Percentiles rank a stretch among this genome's conserved stretches.
Conservation (phyloP, 139 green algal species). For the Desmodesmus armatus region DNA sequence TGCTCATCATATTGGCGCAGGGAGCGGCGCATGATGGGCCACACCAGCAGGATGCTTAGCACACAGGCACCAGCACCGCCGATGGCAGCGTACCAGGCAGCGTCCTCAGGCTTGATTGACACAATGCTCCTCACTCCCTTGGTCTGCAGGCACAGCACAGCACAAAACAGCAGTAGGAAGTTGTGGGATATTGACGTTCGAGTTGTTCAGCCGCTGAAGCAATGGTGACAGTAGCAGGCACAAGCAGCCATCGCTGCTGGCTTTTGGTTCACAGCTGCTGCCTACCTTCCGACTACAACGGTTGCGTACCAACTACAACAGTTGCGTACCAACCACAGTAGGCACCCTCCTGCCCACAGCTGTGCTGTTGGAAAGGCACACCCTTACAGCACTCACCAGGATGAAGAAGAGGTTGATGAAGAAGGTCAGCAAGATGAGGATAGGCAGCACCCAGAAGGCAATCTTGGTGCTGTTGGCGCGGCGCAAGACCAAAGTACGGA, state of each 20-base stretch:
- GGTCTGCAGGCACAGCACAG: slow-evolving; percentile 29
- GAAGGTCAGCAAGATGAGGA: slow-evolving; percentile 53
- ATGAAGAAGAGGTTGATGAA: slow-evolving; percentile 39
- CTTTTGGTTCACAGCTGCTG: too few relatives aligned
- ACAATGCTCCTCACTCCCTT: slow-evolving; percentile 2
- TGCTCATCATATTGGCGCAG: slow-evolving; percentile 14
- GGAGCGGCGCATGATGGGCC: slow-evolving; percentile 4
- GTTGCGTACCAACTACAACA: too few relatives aligned
- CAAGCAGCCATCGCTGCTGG: too few relatives aligned
- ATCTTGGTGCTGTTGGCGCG: slow-evolving; percentile 54
- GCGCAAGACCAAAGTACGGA: slow-evolving; percentile 58
- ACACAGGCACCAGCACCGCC: background rate
- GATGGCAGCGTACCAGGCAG: slow-evolving; percentile 37
- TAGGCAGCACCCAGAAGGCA: slow-evolving; percentile 61
- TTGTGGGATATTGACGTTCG: too few relatives aligned
- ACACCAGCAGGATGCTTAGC: background rate
- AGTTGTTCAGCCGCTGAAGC: too few relatives aligned
- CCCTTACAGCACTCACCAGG: background rate
- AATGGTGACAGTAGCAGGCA: too few relatives aligned
- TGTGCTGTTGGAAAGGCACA: background rate
- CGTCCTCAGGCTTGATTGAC: background rate
- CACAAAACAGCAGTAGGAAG: background rate
- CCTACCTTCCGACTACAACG: too few relatives aligned
- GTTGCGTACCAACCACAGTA: too few relatives aligned
- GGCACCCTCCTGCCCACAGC: too few relatives aligned